phyloP scores from a whole-genome alignment of 164 flowering plant genomes.

The Buxus sempervirens region DNA sequence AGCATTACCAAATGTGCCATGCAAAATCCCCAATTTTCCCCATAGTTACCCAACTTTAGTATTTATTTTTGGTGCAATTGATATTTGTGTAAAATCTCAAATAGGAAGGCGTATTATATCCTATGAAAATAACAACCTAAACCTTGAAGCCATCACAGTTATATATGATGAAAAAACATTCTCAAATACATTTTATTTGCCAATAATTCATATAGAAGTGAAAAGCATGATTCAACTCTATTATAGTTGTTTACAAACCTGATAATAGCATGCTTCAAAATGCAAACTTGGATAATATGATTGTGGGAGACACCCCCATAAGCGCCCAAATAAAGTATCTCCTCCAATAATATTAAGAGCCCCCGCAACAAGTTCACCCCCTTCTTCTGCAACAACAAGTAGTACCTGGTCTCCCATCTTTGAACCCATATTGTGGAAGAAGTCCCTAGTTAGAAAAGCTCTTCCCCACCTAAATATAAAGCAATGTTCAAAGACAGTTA shows the following conservation, averaged over 20 bases:
- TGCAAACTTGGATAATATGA: constrained; percentile 84
- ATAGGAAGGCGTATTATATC: no score
- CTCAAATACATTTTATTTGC: no score
- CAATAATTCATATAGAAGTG: no score
- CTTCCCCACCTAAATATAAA: constrained; percentile 74
- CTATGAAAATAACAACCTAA: no score
- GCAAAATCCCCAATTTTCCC: no score
- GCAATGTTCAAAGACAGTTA: not conserved
- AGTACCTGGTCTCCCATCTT: constrained; percentile 83
- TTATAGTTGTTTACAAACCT: constrained; percentile 39
- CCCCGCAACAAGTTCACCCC: constrained; percentile 83
- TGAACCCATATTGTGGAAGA: constrained; percentile 82
- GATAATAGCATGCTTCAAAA: constrained; percentile 98
- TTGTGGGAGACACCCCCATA: constrained; percentile 85
- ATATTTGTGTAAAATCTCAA: no score
- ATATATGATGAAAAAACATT: no score
- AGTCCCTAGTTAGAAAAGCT: constrained; percentile 83
- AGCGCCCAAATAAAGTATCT: constrained; percentile 82
- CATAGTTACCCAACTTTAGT: no score
- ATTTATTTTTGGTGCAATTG: no score
- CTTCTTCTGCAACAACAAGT: constrained; percentile 87
- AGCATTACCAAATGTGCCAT: no score
- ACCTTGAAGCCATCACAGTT: no score
- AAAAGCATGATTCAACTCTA: no score
- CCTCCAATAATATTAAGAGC: constrained; percentile 96